Conservation (phyloP, 257 asterid genomes). For the Sherardia arvensis region DNA sequence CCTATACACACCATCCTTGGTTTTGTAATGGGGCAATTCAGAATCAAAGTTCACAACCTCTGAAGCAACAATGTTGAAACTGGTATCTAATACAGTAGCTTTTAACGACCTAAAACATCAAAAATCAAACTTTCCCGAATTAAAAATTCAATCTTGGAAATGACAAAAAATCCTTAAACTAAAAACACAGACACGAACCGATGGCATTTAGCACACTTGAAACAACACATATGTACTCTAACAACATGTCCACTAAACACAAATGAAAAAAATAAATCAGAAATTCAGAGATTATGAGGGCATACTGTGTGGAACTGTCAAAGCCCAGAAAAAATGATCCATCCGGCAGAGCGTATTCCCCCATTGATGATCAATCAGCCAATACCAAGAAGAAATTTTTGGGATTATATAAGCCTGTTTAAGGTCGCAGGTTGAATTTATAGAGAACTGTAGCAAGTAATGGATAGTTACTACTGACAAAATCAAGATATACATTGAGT, state of each 20-base stretch:
- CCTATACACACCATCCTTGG: slow-evolving; percentile 83
- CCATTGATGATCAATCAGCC: slow-evolving; percentile 29
- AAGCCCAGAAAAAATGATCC: slow-evolving; percentile 74
- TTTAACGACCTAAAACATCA: slow-evolving; percentile 62
- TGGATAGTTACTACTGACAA: too few species aligned
- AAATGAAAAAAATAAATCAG: background rate
- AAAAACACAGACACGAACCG: background rate
- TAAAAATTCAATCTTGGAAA: slow-evolving; percentile 46
- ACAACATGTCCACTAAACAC: background rate
- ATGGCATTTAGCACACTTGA: background rate
- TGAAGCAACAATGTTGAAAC: slow-evolving; percentile 51
- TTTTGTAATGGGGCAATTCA: slow-evolving; percentile 72
- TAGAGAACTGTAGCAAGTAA: background rate
- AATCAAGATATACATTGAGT: too few species aligned
- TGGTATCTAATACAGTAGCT: slow-evolving; percentile 75
- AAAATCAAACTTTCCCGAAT: slow-evolving; percentile 2
- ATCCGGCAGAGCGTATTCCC: slow-evolving; percentile 47
- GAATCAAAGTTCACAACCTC: slow-evolving; percentile 76
- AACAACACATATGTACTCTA: background rate
- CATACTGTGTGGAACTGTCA: slow-evolving; percentile 93
- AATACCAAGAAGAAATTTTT: background rate
- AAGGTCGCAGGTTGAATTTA: background rate
- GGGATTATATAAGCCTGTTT: background rate
- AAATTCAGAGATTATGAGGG: background rate
- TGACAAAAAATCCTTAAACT: background rate